phyloP scores from a whole-genome alignment of 345 rosid genomes.

The Moricandia moricandioides region DNA sequence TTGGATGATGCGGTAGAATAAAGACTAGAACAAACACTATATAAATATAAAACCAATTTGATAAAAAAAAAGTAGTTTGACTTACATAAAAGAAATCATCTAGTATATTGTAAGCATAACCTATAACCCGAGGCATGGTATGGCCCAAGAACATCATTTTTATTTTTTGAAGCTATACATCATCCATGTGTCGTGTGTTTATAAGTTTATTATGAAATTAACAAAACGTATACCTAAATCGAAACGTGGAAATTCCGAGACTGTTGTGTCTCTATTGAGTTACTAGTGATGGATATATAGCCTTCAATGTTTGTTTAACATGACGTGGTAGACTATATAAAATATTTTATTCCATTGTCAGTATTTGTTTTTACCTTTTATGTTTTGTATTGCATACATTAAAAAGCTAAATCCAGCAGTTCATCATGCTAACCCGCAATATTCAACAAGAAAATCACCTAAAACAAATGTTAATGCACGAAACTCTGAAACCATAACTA shows the following conservation, averaged over 20 bases:
- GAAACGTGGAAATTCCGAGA: constrained; percentile 15
- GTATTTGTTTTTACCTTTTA: background rate
- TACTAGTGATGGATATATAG: background rate
- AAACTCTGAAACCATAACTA: background rate
- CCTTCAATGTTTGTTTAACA: constrained; percentile 34
- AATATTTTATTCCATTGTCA: constrained; percentile 22
- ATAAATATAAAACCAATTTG: background rate
- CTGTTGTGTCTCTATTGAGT: constrained; percentile 19
- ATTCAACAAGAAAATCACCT: background rate
- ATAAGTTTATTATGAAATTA: background rate
- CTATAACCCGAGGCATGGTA: constrained; percentile 36
- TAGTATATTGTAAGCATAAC: constrained; percentile 28
- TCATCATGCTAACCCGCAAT: too few species aligned
- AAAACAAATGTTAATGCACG: background rate
- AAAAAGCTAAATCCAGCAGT: too few species aligned
- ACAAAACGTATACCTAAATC: constrained; percentile 12
- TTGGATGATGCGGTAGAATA: constrained; percentile 7
- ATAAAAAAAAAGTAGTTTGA: constrained; percentile 22
- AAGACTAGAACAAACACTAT: background rate
- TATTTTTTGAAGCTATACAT: background rate
- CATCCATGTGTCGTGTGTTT: constrained; percentile 32
- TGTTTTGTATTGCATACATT: background rate
- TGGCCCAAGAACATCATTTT: constrained; percentile 33
- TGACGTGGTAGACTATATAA: constrained; percentile 44
- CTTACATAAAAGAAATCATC: constrained; percentile 29